Conservation (phyloP, 345 rosid species). For the Acer campestre region DNA sequence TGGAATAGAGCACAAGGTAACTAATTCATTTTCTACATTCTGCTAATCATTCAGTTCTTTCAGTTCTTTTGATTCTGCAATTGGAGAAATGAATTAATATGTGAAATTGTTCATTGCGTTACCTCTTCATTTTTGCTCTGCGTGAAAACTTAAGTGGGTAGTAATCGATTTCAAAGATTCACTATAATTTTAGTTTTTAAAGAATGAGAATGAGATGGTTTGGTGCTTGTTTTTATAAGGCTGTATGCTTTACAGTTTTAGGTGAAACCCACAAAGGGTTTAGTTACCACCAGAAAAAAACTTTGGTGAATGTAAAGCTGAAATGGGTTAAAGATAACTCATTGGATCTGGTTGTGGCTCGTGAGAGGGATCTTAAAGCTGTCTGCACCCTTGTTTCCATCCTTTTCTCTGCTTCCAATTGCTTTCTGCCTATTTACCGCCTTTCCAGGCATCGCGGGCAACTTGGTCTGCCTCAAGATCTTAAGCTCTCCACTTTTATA, state of each 20-base stretch:
- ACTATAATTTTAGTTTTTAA: neutral
- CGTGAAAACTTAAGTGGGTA: no score
- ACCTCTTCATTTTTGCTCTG: no score
- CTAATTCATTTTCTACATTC: no score
- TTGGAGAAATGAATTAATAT: no score
- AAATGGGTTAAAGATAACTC: slow-evolving; percentile 85
- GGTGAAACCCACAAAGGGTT: slow-evolving; percentile 38
- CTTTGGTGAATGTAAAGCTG: slow-evolving; percentile 72
- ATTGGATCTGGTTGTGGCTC: slow-evolving; percentile 58
- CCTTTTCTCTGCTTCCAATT: slow-evolving; percentile 41
- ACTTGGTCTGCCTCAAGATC: slow-evolving; percentile 60
- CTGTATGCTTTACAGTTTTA: slow-evolving; percentile 23
- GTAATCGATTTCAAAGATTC: no score
- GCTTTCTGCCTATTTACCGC: slow-evolving; percentile 49
- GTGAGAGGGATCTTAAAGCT: slow-evolving; percentile 67
- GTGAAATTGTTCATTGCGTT: no score
- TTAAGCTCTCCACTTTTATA: slow-evolving; percentile 67
- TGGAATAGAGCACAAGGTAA: no score
- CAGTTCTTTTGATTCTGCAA: no score
- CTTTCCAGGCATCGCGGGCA: slow-evolving; percentile 60
- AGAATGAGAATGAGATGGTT: slow-evolving; percentile 34
- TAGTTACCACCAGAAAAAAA: slow-evolving; percentile 49
- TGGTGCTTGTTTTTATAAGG: slow-evolving; percentile 30
- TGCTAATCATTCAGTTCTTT: no score
- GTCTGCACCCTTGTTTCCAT: slow-evolving; percentile 57